Conservation (phyloP, 306 rosid genomes). For the Comarum palustre region DNA sequence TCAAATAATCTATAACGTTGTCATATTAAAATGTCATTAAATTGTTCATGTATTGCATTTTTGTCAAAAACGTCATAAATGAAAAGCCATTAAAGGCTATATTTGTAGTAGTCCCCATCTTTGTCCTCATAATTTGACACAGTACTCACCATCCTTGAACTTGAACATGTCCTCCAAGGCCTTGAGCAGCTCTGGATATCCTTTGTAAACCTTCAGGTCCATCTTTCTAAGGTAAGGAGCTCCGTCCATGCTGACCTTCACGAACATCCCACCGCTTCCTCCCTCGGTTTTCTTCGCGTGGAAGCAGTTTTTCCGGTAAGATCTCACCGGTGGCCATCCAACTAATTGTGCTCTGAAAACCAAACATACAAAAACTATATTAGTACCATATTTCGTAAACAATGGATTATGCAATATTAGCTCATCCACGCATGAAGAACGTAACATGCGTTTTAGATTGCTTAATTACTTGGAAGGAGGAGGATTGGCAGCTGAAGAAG, state of each 20-base stretch:
- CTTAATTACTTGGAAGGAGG: conserved; percentile 60
- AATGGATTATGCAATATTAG: neutral
- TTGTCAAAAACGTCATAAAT: too few relatives aligned
- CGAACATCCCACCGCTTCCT: conserved; percentile 23
- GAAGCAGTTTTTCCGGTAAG: conserved; percentile 34
- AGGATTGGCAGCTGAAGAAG: conserved; percentile 8
- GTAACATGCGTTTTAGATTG: neutral
- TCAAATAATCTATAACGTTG: too few relatives aligned
- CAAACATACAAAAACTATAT: neutral
- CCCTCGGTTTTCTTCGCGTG: conserved; percentile 20
- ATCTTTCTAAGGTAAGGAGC: conserved; percentile 53
- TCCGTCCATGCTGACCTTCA: conserved; percentile 57
- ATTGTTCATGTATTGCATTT: too few relatives aligned
- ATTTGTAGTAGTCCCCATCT: conserved; percentile 35
- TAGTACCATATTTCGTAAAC: neutral
- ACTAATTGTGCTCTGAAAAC: conserved; percentile 41
- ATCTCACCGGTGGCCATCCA: conserved; percentile 58
- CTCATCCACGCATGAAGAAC: neutral
- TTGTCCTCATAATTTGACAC: conserved; percentile 52
- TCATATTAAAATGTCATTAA: too few relatives aligned
- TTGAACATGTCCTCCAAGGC: conserved; percentile 53
- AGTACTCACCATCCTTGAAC: conserved; percentile 38
- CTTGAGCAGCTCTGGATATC: conserved; percentile 43
- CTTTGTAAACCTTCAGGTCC: conserved; percentile 41
- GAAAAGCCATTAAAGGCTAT: too few relatives aligned